A percentile compares a stretch with the other conserved stretches of the same genome.
phyloP scores from a whole-genome alignment of 176 grass and related monocot genomes.

The Calamus simplicifolius region DNA sequence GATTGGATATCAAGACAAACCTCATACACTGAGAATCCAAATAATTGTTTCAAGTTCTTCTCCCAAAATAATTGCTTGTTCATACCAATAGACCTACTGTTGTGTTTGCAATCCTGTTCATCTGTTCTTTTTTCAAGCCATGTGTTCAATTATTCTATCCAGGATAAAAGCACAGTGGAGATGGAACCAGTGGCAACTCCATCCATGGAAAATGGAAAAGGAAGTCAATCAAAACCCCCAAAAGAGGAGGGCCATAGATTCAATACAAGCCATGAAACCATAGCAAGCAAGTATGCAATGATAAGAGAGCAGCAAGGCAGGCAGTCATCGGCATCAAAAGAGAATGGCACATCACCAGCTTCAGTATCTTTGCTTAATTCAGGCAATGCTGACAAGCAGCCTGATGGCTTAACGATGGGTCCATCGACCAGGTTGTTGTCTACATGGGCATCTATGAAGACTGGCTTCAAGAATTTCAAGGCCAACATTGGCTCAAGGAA shows the following conservation, averaged over 20 bases:
- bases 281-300: conserved; percentile 67
- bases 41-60: too few relatives aligned
- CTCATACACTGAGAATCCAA: too few relatives aligned
- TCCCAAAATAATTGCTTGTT: too few relatives aligned
- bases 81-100: too few relatives aligned
- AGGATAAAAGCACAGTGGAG: conserved; percentile 56
- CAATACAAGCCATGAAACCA: conserved; percentile 44
- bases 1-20: too few relatives aligned
- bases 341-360: conserved; percentile 32
- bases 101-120: too few relatives aligned
- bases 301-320: conserved; percentile 58
- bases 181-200: conserved; percentile 38
- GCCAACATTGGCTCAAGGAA: conserved; percentile 68
- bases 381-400: conserved; percentile 38
- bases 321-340: conserved; percentile 32
- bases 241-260: conserved; percentile 26
- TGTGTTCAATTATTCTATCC: background rate
- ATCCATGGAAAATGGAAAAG: conserved; percentile 34
- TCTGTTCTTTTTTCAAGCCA: too few relatives aligned
- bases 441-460: conserved; percentile 87
- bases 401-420: conserved; percentile 9
- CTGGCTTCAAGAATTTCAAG: conserved; percentile 90
- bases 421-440: conserved; percentile 43
- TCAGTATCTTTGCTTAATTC: conserved; percentile 74
- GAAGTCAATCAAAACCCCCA: conserved; percentile 26